Evolutionary conservation across 305 asterid species (phyloP).

Genomic region (Solanum chacoense): DNA sequence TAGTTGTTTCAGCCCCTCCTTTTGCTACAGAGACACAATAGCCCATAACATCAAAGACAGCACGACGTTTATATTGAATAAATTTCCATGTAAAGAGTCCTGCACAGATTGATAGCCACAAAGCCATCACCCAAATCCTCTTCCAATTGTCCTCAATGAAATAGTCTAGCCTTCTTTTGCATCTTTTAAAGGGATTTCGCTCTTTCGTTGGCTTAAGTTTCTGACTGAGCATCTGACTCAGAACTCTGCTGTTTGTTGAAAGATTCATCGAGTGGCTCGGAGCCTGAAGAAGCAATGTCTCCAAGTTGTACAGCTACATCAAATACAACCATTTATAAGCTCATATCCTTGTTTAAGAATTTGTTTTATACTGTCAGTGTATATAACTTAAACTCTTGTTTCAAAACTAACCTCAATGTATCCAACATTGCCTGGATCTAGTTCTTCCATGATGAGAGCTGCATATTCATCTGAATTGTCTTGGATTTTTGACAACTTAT

Average conservation of each 20-base stretch:
- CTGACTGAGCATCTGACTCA: conserved; percentile 54
- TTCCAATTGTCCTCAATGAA: conserved; percentile 63
- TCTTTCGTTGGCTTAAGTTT: conserved; percentile 57
- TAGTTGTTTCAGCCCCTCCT: conserved; percentile 71
- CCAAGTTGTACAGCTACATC: conserved; percentile 74
- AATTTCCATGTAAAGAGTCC: conserved; percentile 73
- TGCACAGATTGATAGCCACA: conserved; percentile 53
- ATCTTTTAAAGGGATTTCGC: conserved; percentile 38
- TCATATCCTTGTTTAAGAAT: not conserved
- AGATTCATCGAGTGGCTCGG: conserved; percentile 64
- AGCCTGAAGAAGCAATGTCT: conserved; percentile 55
- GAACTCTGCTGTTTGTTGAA: conserved; percentile 39
- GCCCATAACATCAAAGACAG: conserved; percentile 59
- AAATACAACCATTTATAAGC: not conserved
- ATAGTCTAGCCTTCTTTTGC: conserved; percentile 28
- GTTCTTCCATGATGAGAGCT: conserved; percentile 76
- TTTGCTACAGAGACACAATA: conserved; percentile 68
- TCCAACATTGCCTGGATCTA: conserved; percentile 69
- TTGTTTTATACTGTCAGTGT: not conserved
- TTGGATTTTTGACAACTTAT: conserved; percentile 61
- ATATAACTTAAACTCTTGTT: not conserved
- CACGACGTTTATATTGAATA: conserved; percentile 43
- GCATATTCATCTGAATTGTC: conserved; percentile 73
- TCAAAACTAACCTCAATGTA: conserved; percentile 52
- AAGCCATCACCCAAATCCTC: conserved; percentile 49